Percentiles rank a stretch among this genome's conserved stretches.
These are phyloP conservation scores for Rhypophila decipiens DNA, from an alignment of 495 filamentous ascomycete species.

Conservation along the genomic window DNA sequence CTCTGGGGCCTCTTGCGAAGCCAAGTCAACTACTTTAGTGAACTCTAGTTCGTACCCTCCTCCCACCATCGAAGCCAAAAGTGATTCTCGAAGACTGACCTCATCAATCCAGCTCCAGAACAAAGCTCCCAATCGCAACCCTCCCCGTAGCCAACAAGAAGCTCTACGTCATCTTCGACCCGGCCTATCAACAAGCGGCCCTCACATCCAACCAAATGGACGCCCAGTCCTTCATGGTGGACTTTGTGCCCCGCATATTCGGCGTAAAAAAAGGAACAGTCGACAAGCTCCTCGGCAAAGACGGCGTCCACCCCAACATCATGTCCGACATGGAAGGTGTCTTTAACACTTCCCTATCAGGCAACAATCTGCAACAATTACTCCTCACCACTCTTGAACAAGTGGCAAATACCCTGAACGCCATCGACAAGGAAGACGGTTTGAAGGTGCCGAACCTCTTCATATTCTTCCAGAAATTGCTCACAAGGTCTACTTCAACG, in stretches of 20 bases:
- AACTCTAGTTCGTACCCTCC: constrained; percentile 6
- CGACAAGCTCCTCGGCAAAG: background rate
- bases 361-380: background rate
- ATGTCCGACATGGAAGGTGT: background rate
- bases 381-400: constrained; percentile 1
- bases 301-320: background rate
- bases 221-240: too few species aligned
- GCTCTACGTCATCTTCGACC: constrained; percentile 2
- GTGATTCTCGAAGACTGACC: too few species aligned
- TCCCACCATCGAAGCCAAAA: background rate
- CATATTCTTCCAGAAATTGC: constrained; percentile 22
- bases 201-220: background rate
- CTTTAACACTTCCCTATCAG: constrained; percentile 1
- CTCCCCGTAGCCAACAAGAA: constrained; percentile 5
- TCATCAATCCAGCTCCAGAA: background rate
- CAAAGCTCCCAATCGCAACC: background rate
- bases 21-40: constrained; percentile 5
- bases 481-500: constrained; percentile 22
- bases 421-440: background rate
- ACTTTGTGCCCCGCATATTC: constrained; percentile 3
- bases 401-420: constrained; percentile 5
- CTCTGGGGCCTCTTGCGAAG: constrained; percentile 4
- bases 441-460: constrained; percentile 16
- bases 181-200: constrained; percentile 1
- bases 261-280: background rate